Percentiles rank a stretch among this genome's conserved stretches.
Evolutionary conservation across 768 basidiomycete species (phyloP).

Genomic region (Galerina marginata): DNA sequence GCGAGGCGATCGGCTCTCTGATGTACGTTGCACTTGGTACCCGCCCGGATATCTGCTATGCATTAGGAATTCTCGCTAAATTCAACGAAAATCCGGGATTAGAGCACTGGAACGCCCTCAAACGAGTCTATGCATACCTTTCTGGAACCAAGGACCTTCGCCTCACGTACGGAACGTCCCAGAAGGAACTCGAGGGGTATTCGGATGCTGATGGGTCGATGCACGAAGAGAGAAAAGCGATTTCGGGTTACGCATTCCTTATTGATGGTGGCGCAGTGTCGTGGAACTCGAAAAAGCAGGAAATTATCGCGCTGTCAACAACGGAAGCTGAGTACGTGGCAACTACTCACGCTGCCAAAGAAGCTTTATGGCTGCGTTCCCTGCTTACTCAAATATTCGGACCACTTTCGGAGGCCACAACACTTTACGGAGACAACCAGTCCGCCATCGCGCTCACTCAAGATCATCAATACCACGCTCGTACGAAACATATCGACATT

Average conservation of each 20-base stretch:
- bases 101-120: slow-evolving; percentile 14
- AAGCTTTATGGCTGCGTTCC: slow-evolving; percentile 10
- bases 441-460: slow-evolving; percentile 15
- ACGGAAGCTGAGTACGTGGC: slow-evolving; percentile 23
- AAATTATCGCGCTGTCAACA: slow-evolving; percentile 28
- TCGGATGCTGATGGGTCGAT: slow-evolving; percentile 13
- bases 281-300: slow-evolving; percentile 38
- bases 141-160: slow-evolving; percentile 7
- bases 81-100: slow-evolving; percentile 1
- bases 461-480: slow-evolving; percentile 14
- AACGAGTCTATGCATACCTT: slow-evolving; percentile 11
- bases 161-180: slow-evolving; percentile 14
- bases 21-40: slow-evolving; percentile 14
- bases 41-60: slow-evolving; percentile 9
- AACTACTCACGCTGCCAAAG: slow-evolving; percentile 13
- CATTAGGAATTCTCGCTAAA: not conserved
- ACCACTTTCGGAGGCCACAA: not conserved
- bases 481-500: slow-evolving; percentile 24
- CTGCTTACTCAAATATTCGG: slow-evolving; percentile 1
- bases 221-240: slow-evolving; percentile 10
- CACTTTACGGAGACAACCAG: slow-evolving; percentile 12
- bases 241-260: slow-evolving; percentile 24
- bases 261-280: slow-evolving; percentile 30
- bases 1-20: slow-evolving; percentile 32
- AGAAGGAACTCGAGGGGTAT: not conserved